Base-by-base conservation (phyloP, 1,139 yeast genomes). In the Debaryomyces coudertii region DNA sequence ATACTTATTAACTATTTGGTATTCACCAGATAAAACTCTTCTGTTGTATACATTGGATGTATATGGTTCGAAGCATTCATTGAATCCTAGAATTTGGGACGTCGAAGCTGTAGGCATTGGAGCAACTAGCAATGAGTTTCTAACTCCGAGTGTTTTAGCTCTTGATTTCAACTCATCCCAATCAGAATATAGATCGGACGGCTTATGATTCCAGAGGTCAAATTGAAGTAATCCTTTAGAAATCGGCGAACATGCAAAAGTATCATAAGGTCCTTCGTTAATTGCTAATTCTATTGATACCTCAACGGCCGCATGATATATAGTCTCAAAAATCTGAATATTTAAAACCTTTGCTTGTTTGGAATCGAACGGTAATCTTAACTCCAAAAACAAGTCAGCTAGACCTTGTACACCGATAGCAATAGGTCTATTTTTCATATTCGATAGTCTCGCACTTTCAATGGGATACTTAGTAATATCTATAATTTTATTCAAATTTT, bases 61-160 rank as follows among this genome's bases (percentile, higher is more conserved):
- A 62, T 71, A 78, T 30, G 85, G 97, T 68, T 89, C 97, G 66
- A 89, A 89, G 65, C 96, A 89, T 67, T 89, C 97, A 61, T 86
- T 90, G 73, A 81, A 85, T 36, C 96, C 97, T 53, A 89, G 75
- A 50, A 89, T 89, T 69, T 89, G 96, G 14, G 96, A 90, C 1
- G 97, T 89, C 2, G 96, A 88, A 2, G 96, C 96, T 25, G 97
- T 89, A 37, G 97, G 97, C 97, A 89, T 89, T 40, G 96, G 96
- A 2, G 95, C 97, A 46, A 88, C 88, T 46, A 90, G 73, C 57
- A 89, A 71, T 12, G 96, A 89, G 76, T 89, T 89, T 61, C 96
- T 76, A 48, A 89, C 56, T 43, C 97, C 97, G 61, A 81, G 70
- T 58, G 73, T 69, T 51, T 74, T 73, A 56, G 89, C 67, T 45